A percentile compares a stretch with the other conserved stretches of the same genome.
phyloP scores from a whole-genome alignment of 106 monocot genomes.

The Dactylorhiza incarnata region DNA sequence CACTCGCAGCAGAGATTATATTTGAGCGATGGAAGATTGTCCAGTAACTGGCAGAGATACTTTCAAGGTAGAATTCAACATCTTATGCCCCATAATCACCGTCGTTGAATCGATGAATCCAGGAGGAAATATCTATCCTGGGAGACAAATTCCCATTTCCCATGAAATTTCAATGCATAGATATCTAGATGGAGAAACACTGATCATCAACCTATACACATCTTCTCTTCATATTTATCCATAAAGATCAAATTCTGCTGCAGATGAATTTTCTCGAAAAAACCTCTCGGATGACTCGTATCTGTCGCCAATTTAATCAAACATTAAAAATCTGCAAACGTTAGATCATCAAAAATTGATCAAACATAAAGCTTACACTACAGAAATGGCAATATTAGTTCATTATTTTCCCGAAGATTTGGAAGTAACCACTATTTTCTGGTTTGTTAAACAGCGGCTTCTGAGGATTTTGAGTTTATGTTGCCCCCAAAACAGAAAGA shows the following conservation, averaged over 20 bases:
- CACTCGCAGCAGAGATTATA: neutral
- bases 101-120: neutral
- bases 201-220: neutral
- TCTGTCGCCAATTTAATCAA: neutral
- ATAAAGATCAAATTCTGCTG: neutral
- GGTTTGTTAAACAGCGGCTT: neutral
- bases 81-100: neutral
- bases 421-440: neutral
- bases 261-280: neutral
- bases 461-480: too few relatives aligned
- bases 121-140: neutral
- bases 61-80: neutral
- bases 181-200: neutral
- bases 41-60: constrained; percentile 2
- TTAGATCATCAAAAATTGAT: neutral
- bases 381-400: neutral
- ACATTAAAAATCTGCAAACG: neutral
- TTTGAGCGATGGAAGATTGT: neutral
- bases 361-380: neutral
- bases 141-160: neutral
- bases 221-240: constrained; percentile 8
- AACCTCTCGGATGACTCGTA: neutral
- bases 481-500: neutral
- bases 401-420: neutral
- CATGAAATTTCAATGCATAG: neutral